Evolutionary conservation across 148 eudicot species (phyloP).

Genomic region (Arctostaphylos glauca): DNA sequence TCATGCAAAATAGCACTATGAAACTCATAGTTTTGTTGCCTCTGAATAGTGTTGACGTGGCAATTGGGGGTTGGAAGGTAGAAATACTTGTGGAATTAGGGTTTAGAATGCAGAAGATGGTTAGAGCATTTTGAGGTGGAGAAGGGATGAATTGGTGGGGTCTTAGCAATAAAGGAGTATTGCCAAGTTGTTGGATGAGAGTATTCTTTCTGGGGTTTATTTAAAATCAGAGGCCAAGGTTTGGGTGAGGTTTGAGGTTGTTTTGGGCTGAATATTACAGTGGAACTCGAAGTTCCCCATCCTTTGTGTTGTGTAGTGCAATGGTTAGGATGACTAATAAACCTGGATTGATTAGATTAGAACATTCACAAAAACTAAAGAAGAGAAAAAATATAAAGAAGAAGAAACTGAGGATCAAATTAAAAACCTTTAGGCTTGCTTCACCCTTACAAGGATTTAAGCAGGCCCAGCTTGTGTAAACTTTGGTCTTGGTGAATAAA

Average conservation of each 20-base stretch:
- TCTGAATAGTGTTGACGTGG: background rate
- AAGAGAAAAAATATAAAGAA: background rate
- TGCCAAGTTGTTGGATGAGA: background rate
- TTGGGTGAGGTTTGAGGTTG: background rate
- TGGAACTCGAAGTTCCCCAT: background rate
- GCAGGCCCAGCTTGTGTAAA: background rate
- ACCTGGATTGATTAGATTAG: background rate
- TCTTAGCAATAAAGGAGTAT: background rate
- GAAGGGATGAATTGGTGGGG: background rate
- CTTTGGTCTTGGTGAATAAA: background rate
- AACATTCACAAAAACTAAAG: background rate
- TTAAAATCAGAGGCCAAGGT: background rate
- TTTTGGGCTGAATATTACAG: background rate
- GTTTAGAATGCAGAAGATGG: background rate
- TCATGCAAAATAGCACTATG: background rate
- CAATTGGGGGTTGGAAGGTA: background rate
- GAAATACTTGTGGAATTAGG: background rate
- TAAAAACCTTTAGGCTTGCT: background rate
- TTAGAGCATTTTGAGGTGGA: background rate
- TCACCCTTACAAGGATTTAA: background rate
- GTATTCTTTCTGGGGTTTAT: background rate
- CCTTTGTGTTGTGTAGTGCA: background rate
- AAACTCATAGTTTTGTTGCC: background rate
- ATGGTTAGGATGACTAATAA: background rate
- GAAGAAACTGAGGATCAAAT: background rate